A percentile compares a stretch with the other conserved stretches of the same genome.
Evolutionary conservation across 2,329 filamentous ascomycete genomes (phyloP).

Genomic region (Trichophyton schoenleinii): DNA sequence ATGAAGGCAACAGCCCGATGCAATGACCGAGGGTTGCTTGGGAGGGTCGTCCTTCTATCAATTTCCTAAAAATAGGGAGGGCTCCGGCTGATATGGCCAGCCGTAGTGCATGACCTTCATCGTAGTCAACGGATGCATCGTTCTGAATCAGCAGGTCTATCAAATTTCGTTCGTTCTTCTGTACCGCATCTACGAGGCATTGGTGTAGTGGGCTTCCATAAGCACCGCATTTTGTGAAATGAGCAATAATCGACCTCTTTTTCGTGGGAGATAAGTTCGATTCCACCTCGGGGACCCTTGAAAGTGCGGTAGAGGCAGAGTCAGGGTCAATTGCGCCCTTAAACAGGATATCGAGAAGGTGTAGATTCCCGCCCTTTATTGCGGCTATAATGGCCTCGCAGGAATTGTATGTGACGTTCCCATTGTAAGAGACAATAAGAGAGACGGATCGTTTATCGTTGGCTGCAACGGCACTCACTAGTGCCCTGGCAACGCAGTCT

Average conservation of each 20-base stretch:
- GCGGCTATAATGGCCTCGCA: conserved; percentile 40
- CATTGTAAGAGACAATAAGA: conserved; percentile 43
- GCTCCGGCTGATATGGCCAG: conserved; percentile 12
- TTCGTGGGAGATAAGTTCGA: conserved; percentile 9
- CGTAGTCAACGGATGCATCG: conserved; percentile 17
- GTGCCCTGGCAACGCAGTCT: conserved; percentile 36
- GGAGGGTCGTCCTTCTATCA: conserved; percentile 12
- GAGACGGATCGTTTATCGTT: conserved; percentile 44
- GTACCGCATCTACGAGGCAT: conserved; percentile 15
- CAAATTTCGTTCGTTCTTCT: conserved; percentile 14
- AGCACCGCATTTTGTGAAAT: conserved; percentile 12
- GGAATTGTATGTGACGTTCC: conserved; percentile 44
- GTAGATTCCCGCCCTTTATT: conserved; percentile 36
- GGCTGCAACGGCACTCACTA: conserved; percentile 38
- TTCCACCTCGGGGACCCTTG: conserved; percentile 9
- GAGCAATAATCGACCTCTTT: conserved; percentile 14
- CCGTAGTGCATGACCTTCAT: conserved; percentile 15
- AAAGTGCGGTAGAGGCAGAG: conserved; percentile 35
- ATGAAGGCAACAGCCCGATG: conserved; percentile 8
- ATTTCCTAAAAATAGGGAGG: conserved; percentile 11
- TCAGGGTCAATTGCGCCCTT: conserved; percentile 33
- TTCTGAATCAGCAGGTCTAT: conserved; percentile 15
- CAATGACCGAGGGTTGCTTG: conserved; percentile 10
- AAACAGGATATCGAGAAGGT: conserved; percentile 39
- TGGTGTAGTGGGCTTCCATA: conserved; percentile 14